These are phyloP conservation scores for Myrica gale DNA, from an alignment of 306 rosid species.

Conservation along the genomic window DNA sequence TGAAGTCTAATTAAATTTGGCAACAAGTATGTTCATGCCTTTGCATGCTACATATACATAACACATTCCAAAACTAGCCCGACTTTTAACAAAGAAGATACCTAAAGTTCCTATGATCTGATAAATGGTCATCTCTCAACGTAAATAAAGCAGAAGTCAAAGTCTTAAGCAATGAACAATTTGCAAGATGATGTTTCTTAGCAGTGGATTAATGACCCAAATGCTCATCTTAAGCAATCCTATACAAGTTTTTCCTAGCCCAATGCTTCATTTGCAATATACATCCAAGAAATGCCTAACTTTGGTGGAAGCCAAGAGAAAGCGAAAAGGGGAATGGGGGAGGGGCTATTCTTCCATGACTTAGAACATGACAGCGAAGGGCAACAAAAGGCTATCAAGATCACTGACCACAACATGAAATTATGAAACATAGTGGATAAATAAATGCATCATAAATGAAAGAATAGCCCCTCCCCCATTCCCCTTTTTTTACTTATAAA, in stretches of 20 bases:
- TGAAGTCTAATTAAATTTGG: no score
- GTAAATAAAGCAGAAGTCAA: neutral
- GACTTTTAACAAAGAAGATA: no score
- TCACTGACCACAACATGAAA: neutral
- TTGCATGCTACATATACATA: no score
- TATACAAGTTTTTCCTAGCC: neutral
- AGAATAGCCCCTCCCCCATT: no score
- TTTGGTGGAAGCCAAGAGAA: neutral
- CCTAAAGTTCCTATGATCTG: no score
- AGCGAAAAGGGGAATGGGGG: neutral
- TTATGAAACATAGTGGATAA: neutral
- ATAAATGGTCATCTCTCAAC: no score
- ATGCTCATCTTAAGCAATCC: neutral
- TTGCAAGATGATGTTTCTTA: neutral
- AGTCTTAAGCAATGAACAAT: neutral
- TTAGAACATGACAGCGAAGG: neutral
- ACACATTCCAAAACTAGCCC: no score
- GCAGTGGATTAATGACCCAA: neutral
- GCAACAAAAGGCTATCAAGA: slow-evolving; percentile 6
- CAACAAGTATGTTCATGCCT: no score
- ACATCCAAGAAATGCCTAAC: neutral
- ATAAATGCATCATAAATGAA: neutral
- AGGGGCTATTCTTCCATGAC: neutral
- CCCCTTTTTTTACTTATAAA: no score
- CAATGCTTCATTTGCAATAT: neutral